Evolutionary conservation across 2,329 filamentous ascomycete genomes (phyloP).

Genomic region (Ophiostoma tasmaniense): DNA sequence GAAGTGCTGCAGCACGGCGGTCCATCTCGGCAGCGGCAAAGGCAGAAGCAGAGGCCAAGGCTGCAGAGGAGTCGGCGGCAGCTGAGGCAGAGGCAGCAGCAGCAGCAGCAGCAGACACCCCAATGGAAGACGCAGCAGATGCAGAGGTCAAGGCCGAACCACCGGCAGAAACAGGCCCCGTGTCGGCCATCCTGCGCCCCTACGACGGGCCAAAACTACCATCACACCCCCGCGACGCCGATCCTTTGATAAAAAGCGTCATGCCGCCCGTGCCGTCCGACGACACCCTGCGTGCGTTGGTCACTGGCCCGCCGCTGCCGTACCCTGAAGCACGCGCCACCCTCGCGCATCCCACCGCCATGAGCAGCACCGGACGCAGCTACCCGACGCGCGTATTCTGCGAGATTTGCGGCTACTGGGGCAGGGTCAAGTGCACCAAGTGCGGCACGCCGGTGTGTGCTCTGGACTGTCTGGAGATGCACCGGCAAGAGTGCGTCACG

Average conservation of each 20-base stretch:
- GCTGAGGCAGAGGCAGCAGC: neutral
- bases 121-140: conserved; percentile 33
- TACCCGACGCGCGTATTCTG: conserved; percentile 62
- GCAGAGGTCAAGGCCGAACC: neutral
- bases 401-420: conserved; percentile 77
- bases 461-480: conserved; percentile 62
- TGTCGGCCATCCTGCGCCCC: conserved; percentile 29
- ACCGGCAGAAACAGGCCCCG: neutral
- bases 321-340: conserved; percentile 48
- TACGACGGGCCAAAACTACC: conserved; percentile 28
- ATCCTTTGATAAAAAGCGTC: conserved; percentile 50
- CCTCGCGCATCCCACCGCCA: neutral
- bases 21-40: conserved; percentile 11
- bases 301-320: conserved; percentile 55
- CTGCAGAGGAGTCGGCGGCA: neutral
- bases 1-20: conserved; percentile 6
- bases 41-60: neutral
- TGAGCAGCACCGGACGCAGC: conserved; percentile 22
- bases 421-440: conserved; percentile 64
- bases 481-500: conserved; percentile 63
- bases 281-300: conserved; percentile 54
- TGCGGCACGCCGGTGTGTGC: conserved; percentile 74
- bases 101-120: conserved; percentile 23
- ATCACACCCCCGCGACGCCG: conserved; percentile 41
- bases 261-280: conserved; percentile 51